These are phyloP conservation scores for Talaromyces nanjingensis DNA, from an alignment of 495 filamentous ascomycete species.

Conservation along the genomic window DNA sequence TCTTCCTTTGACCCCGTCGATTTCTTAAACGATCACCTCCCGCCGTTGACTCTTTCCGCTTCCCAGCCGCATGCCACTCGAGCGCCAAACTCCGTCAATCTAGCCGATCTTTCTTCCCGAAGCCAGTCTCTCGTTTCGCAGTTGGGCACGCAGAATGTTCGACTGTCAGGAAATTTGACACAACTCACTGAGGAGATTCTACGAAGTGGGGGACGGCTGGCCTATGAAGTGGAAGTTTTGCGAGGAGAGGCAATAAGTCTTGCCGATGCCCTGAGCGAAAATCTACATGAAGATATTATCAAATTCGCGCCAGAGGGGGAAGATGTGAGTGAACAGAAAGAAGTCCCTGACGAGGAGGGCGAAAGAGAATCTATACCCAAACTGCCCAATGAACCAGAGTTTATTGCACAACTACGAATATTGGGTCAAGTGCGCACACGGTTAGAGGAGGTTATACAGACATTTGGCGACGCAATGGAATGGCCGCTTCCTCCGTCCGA, in stretches of 20 bases:
- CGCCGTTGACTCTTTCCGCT: constrained; percentile 41
- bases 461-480: constrained; percentile 89
- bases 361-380: constrained; percentile 5
- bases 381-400: constrained; percentile 49
- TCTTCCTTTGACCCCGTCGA: constrained; percentile 71
- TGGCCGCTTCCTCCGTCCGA: constrained; percentile 84
- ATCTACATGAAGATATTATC: constrained; percentile 58
- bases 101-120: constrained; percentile 71
- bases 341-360: background rate
- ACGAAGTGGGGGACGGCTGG: constrained; percentile 72
- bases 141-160: constrained; percentile 78
- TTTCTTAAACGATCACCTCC: constrained; percentile 73
- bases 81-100: constrained; percentile 46
- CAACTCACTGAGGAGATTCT: constrained; percentile 92
- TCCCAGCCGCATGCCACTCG: constrained; percentile 34
- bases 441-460: constrained; percentile 77
- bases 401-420: constrained; percentile 72
- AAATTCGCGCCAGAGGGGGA: constrained; percentile 58
- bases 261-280: constrained; percentile 68
- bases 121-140: constrained; percentile 80
- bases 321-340: background rate
- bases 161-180: constrained; percentile 75
- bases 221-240: constrained; percentile 91
- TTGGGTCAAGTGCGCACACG: constrained; percentile 73
- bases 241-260: constrained; percentile 76